Evolutionary conservation across 129 eudicot genomes (phyloP).

Genomic region (Smallanthus sonchifolius): DNA sequence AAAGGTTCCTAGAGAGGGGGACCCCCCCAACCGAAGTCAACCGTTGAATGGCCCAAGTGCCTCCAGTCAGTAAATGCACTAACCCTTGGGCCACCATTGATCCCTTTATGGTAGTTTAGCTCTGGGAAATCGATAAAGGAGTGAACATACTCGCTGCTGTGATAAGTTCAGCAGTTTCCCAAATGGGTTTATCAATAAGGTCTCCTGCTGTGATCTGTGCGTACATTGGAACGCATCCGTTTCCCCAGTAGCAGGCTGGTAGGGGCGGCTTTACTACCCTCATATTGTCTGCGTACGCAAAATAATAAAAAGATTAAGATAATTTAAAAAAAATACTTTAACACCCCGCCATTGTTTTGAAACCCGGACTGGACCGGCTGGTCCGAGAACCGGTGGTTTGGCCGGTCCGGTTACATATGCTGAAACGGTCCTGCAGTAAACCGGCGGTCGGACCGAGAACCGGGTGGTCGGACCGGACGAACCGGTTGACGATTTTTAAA

Average conservation of each 20-base stretch:
- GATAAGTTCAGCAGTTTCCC: conserved; percentile 60
- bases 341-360: too few species aligned
- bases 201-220: conserved; percentile 43
- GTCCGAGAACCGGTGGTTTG: too few species aligned
- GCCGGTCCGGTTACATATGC: too few species aligned
- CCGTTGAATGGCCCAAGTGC: conserved; percentile 81
- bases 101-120: conserved; percentile 51
- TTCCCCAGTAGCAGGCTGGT: conserved; percentile 80
- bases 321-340: too few species aligned
- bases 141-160: conserved; percentile 56
- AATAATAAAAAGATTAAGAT: too few species aligned
- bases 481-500: too few species aligned
- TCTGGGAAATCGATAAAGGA: conserved; percentile 72
- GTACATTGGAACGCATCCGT: conserved; percentile 81
- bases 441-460: too few species aligned
- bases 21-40: conserved; percentile 89
- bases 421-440: too few species aligned
- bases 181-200: conserved; percentile 55
- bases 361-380: too few species aligned
- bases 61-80: conserved; percentile 89
- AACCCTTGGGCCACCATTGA: conserved; percentile 56
- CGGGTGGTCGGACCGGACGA: too few species aligned
- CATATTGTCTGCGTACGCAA: conserved; percentile 59
- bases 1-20: conserved; percentile 69
- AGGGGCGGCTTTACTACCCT: conserved; percentile 61